A percentile compares a stretch with the other conserved stretches of the same genome.
These are phyloP conservation scores for Jatropha multifida DNA, from an alignment of 441 rosid genomes.

Conservation along the genomic window DNA sequence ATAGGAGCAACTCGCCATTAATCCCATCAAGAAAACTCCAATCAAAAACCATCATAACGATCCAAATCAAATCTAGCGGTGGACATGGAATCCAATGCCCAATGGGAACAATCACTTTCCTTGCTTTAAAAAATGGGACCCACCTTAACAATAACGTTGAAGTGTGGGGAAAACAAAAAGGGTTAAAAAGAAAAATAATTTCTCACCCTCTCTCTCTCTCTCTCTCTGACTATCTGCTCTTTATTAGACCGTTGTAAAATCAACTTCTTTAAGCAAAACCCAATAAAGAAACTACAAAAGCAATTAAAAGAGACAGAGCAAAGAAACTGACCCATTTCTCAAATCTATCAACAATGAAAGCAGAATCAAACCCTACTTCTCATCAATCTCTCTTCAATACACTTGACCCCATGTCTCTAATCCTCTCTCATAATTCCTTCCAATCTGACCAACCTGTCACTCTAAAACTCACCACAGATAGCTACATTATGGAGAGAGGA, in stretches of 20 bases:
- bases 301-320: conserved; percentile 8
- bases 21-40: conserved; percentile 4
- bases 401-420: conserved; percentile 55
- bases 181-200: neutral
- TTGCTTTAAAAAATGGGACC: conserved; percentile 16
- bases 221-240: neutral
- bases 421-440: conserved; percentile 52
- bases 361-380: conserved; percentile 34
- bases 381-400: conserved; percentile 34
- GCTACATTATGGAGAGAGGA: conserved; percentile 62
- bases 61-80: conserved; percentile 8
- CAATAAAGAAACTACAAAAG: neutral
- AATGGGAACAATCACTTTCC: conserved; percentile 10
- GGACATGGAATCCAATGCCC: conserved; percentile 30
- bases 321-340: neutral
- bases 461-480: conserved; percentile 46
- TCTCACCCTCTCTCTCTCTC: neutral
- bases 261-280: conserved; percentile 11
- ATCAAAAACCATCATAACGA: neutral
- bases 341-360: conserved; percentile 31
- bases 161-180: neutral
- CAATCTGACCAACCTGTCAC: conserved; percentile 37
- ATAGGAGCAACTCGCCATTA: neutral
- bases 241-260: conserved; percentile 52
- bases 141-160: conserved; percentile 31